Evolutionary conservation across 352 stramenopile genomes (phyloP).

Genomic region (Phytopythium chamaehyphon): DNA sequence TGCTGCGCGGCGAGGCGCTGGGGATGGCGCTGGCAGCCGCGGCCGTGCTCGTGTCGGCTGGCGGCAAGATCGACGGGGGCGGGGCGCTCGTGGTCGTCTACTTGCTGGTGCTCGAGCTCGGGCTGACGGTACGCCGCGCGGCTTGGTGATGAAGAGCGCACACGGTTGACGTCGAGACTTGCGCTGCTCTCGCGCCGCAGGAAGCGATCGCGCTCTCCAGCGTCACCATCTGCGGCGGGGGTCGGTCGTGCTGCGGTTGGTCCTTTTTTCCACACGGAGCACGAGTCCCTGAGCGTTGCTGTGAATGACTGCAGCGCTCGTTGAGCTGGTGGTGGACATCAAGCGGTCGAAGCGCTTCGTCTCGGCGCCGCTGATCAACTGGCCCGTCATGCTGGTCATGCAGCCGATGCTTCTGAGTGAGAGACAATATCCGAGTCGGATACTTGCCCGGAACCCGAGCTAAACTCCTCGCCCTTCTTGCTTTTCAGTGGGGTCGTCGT

Average conservation of each 20-base stretch:
- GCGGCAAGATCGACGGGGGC: slow-evolving; percentile 74
- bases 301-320: neutral
- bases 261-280: neutral
- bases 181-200: slow-evolving; percentile 4
- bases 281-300: neutral
- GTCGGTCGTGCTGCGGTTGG: slow-evolving; percentile 8
- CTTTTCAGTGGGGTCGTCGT: slow-evolving; percentile 25
- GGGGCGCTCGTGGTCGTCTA: slow-evolving; percentile 92
- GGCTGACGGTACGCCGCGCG: slow-evolving; percentile 48
- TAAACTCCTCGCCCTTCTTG: neutral
- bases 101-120: slow-evolving; percentile 88
- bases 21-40: slow-evolving; percentile 30
- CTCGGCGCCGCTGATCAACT: slow-evolving; percentile 85
- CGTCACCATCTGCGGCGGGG: slow-evolving; percentile 89
- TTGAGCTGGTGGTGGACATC: slow-evolving; percentile 4
- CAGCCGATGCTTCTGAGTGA: slow-evolving; percentile 76
- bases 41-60: slow-evolving; percentile 61
- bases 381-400: slow-evolving; percentile 94
- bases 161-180: neutral
- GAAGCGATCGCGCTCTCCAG: slow-evolving; percentile 90
- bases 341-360: slow-evolving; percentile 7
- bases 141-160: neutral
- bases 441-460: too few relatives aligned
- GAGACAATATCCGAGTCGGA: neutral
- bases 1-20: slow-evolving; percentile 14